Percentiles rank a stretch among this genome's conserved stretches.
phyloP scores from a whole-genome alignment of 345 rosid species.

The Luvunga scandens region DNA sequence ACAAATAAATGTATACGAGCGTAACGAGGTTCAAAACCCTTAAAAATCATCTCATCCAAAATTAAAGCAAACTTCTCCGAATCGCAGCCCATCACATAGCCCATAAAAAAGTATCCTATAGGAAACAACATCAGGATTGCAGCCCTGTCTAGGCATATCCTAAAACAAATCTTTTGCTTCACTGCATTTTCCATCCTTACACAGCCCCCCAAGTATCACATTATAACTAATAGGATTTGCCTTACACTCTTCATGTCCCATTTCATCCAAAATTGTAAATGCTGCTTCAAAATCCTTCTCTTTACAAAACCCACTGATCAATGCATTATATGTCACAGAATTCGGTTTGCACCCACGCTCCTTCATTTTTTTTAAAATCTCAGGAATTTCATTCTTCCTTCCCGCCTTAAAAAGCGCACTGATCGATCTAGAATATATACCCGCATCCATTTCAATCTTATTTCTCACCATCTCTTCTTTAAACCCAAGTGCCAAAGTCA shows the following conservation, averaged over 20 bases:
- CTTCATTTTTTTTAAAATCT: slow-evolving; percentile 56
- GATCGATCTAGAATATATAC: slow-evolving; percentile 57
- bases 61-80: slow-evolving; percentile 49
- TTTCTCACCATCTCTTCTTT: slow-evolving; percentile 62
- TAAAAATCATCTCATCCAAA: slow-evolving; percentile 83
- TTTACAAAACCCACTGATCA: slow-evolving; percentile 54
- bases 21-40: slow-evolving; percentile 57
- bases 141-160: slow-evolving; percentile 80
- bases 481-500: slow-evolving; percentile 52
- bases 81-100: slow-evolving; percentile 43
- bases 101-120: slow-evolving; percentile 75
- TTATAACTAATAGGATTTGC: slow-evolving; percentile 70
- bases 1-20: slow-evolving; percentile 38
- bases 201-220: slow-evolving; percentile 52
- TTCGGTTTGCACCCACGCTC: slow-evolving; percentile 40
- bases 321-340: slow-evolving; percentile 57
- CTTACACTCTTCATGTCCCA: slow-evolving; percentile 50
- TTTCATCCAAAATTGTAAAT: slow-evolving; percentile 47
- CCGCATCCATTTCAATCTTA: slow-evolving; percentile 45
- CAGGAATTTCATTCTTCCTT: slow-evolving; percentile 46
- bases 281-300: slow-evolving; percentile 58
- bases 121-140: slow-evolving; percentile 64
- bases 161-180: slow-evolving; percentile 71
- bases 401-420: slow-evolving; percentile 49
- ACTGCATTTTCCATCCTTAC: slow-evolving; percentile 50